Evolutionary conservation across 2,329 filamentous ascomycete species (phyloP).

Genomic region (Paracorniculantispora psalliotae): DNA sequence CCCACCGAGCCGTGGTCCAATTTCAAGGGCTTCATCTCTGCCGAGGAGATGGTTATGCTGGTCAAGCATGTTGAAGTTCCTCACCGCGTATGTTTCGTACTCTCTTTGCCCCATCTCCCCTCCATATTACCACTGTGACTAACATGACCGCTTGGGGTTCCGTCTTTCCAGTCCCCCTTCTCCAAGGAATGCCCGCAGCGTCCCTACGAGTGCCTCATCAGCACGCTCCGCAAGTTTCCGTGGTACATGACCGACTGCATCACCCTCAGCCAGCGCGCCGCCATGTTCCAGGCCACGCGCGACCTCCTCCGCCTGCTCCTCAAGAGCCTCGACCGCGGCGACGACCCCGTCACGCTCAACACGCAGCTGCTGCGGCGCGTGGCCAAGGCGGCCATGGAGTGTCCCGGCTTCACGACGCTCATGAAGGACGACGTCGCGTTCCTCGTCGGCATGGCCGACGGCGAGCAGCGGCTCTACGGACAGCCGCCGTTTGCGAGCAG

Average conservation of each 20-base stretch:
- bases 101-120: no score
- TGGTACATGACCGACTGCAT: slow-evolving; percentile 55
- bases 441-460: slow-evolving; percentile 32
- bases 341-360: slow-evolving; percentile 43
- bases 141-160: no score
- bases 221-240: slow-evolving; percentile 57
- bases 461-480: slow-evolving; percentile 35
- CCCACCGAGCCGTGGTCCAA: slow-evolving; percentile 41
- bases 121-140: neutral
- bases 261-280: slow-evolving; percentile 52
- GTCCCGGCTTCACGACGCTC: slow-evolving; percentile 55
- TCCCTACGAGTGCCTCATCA: slow-evolving; percentile 61
- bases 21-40: slow-evolving; percentile 56
- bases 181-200: slow-evolving; percentile 58
- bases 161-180: slow-evolving; percentile 47
- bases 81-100: slow-evolving; percentile 47
- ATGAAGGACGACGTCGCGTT: slow-evolving; percentile 57
- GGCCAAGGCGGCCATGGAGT: slow-evolving; percentile 47
- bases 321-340: slow-evolving; percentile 34
- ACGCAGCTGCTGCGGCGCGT: slow-evolving; percentile 49
- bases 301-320: slow-evolving; percentile 45
- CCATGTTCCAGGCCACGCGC: slow-evolving; percentile 46
- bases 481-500: slow-evolving; percentile 42
- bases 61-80: slow-evolving; percentile 59
- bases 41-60: slow-evolving; percentile 60